Conservation (phyloP, 176 grass and related monocot genomes). For the Aegilops sharonensis region DNA sequence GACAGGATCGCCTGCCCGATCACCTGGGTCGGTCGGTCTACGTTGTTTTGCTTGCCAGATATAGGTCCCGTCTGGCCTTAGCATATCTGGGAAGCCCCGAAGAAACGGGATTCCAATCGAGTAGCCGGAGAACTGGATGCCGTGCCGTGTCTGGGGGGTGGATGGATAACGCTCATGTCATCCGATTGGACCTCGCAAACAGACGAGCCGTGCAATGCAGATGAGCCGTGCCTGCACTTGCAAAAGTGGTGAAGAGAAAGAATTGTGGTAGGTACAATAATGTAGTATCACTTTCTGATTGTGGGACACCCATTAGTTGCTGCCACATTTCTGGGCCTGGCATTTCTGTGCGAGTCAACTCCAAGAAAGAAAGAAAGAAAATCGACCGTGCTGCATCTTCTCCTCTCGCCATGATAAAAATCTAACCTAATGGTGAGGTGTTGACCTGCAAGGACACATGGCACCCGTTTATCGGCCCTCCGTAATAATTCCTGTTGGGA, state of each 20-base stretch:
- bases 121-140: constrained; percentile 29
- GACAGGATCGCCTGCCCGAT: background rate
- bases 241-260: background rate
- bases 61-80: constrained; percentile 13
- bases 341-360: background rate
- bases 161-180: constrained; percentile 25
- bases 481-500: too few species aligned
- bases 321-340: background rate
- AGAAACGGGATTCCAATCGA: constrained; percentile 23
- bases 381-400: background rate
- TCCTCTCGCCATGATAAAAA: background rate
- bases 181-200: constrained; percentile 20
- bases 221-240: constrained; percentile 5
- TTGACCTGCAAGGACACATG: too few species aligned
- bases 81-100: constrained; percentile 26
- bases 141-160: background rate
- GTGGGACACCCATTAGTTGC: background rate
- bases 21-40: background rate
- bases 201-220: constrained; percentile 6
- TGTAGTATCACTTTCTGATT: background rate
- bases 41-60: constrained; percentile 29
- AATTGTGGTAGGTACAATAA: background rate
- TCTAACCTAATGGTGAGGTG: background rate
- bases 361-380: background rate
- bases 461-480: too few species aligned